Conservation (phyloP, 2,329 filamentous ascomycete genomes). For the Fusarium drepaniforme region DNA sequence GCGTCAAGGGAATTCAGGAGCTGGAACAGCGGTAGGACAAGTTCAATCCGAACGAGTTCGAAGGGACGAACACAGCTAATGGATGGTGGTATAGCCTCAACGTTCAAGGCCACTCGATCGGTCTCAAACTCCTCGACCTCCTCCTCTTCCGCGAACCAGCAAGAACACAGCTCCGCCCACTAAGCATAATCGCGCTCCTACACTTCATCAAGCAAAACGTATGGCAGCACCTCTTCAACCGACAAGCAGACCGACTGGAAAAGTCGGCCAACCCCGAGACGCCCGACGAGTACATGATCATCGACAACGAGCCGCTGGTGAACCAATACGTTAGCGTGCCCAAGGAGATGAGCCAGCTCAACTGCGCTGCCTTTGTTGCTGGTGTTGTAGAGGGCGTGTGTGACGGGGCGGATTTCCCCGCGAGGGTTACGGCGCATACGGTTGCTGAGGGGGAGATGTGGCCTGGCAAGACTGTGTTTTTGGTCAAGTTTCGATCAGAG, state of each 20-base stretch:
- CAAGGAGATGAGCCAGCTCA: slow-evolving; percentile 95
- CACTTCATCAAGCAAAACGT: slow-evolving; percentile 95
- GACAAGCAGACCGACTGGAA: slow-evolving; percentile 92
- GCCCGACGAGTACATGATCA: slow-evolving; percentile 98
- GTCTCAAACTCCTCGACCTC: slow-evolving; percentile 93
- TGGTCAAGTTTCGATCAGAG: slow-evolving; percentile 92
- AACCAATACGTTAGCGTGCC: slow-evolving; percentile 95
- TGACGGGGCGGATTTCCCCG: slow-evolving; percentile 91
- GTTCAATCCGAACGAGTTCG: neutral
- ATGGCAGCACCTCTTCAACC: slow-evolving; percentile 92
- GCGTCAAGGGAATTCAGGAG: slow-evolving; percentile 93
- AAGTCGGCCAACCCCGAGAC: slow-evolving; percentile 85
- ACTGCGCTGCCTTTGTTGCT: slow-evolving; percentile 95
- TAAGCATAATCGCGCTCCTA: slow-evolving; percentile 89
- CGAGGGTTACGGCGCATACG: slow-evolving; percentile 90
- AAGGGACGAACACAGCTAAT: neutral
- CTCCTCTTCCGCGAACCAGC: slow-evolving; percentile 85
- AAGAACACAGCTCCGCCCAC: slow-evolving; percentile 80
- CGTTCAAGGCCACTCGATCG: slow-evolving; percentile 91
- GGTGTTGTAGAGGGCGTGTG: slow-evolving; percentile 96
- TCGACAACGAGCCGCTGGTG: slow-evolving; percentile 96
- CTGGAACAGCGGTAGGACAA: slow-evolving; percentile 83
- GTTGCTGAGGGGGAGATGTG: slow-evolving; percentile 84
- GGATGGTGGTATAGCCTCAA: slow-evolving; percentile 73
- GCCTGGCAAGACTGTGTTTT: slow-evolving; percentile 95